These are phyloP conservation scores for Paecilomyces formosus DNA, from an alignment of 2,329 filamentous ascomycete genomes.

Conservation along the genomic window DNA sequence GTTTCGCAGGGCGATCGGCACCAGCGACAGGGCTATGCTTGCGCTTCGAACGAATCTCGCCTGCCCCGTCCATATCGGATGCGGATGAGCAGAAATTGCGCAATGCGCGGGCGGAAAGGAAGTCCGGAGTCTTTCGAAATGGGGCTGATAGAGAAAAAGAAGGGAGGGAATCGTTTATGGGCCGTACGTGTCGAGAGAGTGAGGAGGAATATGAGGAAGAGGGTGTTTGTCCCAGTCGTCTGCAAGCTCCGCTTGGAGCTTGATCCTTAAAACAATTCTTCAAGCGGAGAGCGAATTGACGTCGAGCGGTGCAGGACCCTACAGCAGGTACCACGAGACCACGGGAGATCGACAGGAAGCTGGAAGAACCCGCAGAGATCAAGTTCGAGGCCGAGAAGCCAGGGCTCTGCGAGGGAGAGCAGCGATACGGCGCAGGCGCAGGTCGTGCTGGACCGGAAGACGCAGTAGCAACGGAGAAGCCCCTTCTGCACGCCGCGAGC, in stretches of 20 bases:
- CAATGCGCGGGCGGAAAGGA: constrained; percentile 3
- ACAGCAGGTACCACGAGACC: not conserved
- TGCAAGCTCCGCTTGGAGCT: not conserved
- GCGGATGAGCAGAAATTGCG: constrained; percentile 6
- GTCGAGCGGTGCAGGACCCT: not conserved
- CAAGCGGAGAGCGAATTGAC: not conserved
- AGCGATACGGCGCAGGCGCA: constrained; percentile 8
- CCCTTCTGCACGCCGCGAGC: constrained; percentile 21
- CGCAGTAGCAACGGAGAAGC: constrained; percentile 17
- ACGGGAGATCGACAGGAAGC: not conserved
- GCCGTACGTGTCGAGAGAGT: not conserved
- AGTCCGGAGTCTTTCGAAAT: constrained; percentile 1
- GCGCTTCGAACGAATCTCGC: constrained; percentile 45
- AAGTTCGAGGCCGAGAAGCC: not conserved
- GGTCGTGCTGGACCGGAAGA: constrained; percentile 4
- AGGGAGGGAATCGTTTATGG: not conserved
- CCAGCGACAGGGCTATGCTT: constrained; percentile 46
- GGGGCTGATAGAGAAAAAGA: constrained; percentile 5
- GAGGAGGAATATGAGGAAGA: not conserved
- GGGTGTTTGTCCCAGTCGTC: not conserved
- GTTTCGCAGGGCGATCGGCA: constrained; percentile 48
- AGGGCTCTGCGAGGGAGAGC: constrained; percentile 7
- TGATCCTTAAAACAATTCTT: constrained; percentile 2
- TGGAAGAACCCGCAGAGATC: constrained; percentile 2
- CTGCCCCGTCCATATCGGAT: constrained; percentile 42